Conservation (phyloP, 2,329 filamentous ascomycete species). For the Cytospora paraplurivora region DNA sequence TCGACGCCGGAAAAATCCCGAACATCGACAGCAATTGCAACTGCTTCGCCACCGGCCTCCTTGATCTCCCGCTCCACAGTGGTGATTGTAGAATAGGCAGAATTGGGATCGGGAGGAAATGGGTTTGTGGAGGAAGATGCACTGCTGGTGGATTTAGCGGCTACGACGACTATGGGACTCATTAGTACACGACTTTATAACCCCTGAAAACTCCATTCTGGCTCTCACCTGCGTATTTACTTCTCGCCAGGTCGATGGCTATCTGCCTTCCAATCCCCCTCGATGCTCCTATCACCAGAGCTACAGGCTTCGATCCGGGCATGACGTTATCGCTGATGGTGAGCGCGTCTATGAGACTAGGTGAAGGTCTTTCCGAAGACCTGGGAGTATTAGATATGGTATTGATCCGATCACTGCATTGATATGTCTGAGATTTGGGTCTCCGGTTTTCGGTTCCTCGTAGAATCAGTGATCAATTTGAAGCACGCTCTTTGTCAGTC, state of each 20-base stretch:
- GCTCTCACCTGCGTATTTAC: constrained; percentile 66
- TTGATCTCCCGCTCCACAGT: constrained; percentile 77
- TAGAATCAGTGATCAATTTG: constrained; percentile 13
- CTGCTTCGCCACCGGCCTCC: constrained; percentile 63
- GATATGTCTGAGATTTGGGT: neutral
- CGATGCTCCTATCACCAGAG: constrained; percentile 74
- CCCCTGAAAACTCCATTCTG: neutral
- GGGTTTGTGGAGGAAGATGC: constrained; percentile 51
- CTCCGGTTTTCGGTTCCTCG: neutral
- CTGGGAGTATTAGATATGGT: too few species aligned
- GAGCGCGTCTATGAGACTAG: neutral
- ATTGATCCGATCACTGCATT: neutral
- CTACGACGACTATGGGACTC: constrained; percentile 65
- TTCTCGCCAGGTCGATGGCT: constrained; percentile 72
- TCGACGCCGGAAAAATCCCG: constrained; percentile 64
- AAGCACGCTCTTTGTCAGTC: neutral
- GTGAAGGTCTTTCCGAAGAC: neutral
- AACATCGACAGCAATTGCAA: constrained; percentile 70
- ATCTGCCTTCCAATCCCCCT: constrained; percentile 81
- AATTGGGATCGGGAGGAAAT: constrained; percentile 79
- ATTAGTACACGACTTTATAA: neutral
- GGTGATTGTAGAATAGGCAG: constrained; percentile 72
- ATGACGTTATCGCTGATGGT: constrained; percentile 30
- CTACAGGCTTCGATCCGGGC: constrained; percentile 53
- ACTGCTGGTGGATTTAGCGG: constrained; percentile 74